These are phyloP conservation scores for Pogostemon cablin DNA, from an alignment of 257 asterid species.

Conservation along the genomic window DNA sequence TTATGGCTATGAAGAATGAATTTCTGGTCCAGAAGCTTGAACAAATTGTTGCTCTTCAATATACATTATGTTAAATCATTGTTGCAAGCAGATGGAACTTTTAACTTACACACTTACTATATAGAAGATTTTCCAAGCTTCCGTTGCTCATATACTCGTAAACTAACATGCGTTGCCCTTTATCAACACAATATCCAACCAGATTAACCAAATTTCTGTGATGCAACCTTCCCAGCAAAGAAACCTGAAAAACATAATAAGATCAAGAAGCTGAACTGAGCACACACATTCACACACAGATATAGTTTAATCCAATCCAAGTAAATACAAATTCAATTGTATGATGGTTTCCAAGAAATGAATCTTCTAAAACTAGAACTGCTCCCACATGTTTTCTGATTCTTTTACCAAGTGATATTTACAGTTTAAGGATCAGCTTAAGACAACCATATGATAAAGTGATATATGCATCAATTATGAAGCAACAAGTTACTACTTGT, in stretches of 20 bases:
- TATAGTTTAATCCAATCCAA: neutral
- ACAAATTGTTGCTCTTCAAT: neutral
- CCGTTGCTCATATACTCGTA: conserved; percentile 98
- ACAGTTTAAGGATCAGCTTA: conserved; percentile 7
- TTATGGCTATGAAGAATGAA: neutral
- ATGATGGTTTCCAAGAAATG: neutral
- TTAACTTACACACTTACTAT: conserved; percentile 55
- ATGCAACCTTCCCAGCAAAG: conserved; percentile 91
- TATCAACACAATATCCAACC: conserved; percentile 94
- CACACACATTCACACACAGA: neutral
- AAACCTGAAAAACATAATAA: conserved; percentile 61
- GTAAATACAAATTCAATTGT: conserved; percentile 9
- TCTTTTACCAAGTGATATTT: neutral
- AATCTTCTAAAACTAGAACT: neutral
- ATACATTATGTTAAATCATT: conserved; percentile 15
- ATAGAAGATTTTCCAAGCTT: conserved; percentile 86
- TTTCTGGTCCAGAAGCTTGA: conserved; percentile 4
- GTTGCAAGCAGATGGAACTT: conserved; percentile 20
- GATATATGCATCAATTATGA: neutral
- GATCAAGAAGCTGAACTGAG: conserved; percentile 27
- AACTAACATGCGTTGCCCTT: conserved; percentile 82
- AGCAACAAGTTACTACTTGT: neutral
- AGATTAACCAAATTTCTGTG: conserved; percentile 95
- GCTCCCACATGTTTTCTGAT: conserved; percentile 4
- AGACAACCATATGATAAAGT: neutral